These are phyloP conservation scores for Fusarium praegraminearum DNA, from an alignment of 2,329 filamentous ascomycete species.

Conservation along the genomic window DNA sequence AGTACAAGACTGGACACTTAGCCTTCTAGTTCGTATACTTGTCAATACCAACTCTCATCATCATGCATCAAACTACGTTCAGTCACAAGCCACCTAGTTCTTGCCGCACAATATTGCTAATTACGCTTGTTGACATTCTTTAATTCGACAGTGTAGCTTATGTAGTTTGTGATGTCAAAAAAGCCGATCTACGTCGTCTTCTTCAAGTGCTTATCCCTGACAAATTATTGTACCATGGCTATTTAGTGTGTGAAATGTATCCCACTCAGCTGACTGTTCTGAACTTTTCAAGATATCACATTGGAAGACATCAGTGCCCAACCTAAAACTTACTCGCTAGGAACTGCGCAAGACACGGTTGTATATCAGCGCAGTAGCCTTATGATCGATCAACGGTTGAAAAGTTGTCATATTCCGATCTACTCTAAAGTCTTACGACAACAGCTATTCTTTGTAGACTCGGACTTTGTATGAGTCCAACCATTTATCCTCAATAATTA, in stretches of 20 bases:
- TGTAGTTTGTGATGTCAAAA: no score
- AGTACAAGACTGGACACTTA: not conserved
- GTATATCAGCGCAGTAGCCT: not conserved
- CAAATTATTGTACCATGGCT: not conserved
- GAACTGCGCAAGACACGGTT: not conserved
- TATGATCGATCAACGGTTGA: not conserved
- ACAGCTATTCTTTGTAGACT: conserved; percentile 29
- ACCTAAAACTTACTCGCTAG: not conserved
- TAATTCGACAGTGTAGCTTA: not conserved
- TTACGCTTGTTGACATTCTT: not conserved
- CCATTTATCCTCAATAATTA: conserved; percentile 42
- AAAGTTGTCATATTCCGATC: not conserved
- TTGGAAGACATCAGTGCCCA: not conserved
- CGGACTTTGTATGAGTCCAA: conserved; percentile 34
- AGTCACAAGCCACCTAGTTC: not conserved
- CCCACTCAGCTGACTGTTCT: no score
- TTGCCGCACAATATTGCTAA: not conserved
- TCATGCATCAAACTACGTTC: not conserved
- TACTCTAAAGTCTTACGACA: not conserved
- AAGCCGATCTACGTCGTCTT: not conserved
- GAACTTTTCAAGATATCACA: no score
- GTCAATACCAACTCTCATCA: not conserved
- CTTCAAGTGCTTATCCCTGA: not conserved
- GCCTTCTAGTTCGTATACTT: not conserved
- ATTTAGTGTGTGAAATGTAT: not conserved